Evolutionary conservation across 495 filamentous ascomycete species (phyloP), one percentile per base, ranked within the genome.

Genomic region (Xylaria acuta): DNA sequence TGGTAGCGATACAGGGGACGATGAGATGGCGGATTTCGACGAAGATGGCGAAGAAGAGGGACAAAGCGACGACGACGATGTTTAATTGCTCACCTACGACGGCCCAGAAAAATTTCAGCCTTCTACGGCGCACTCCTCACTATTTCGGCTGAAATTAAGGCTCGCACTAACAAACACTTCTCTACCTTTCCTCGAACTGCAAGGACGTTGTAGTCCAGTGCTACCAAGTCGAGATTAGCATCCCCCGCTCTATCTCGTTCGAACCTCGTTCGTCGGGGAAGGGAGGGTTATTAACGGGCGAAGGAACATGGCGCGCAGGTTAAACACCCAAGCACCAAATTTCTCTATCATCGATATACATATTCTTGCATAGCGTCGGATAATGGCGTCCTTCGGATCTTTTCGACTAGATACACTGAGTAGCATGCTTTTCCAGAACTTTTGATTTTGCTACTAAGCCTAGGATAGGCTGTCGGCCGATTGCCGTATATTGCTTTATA

Each of bases 1-100:
- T 0, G 92, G 92, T 71, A 94, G 87, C 59, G 87, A 89, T 43
- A 85, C 87, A 18, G 91, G 87, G 51, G 84, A 86, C 1, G 83
- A 89, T 67, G 89, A 88, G 5, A 84, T 84, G 36, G 89, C 85
- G 30, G 88, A 86, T 72, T 87, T 89, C 8, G 83, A 87, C 9
- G 85, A 90, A 32, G 85, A 89, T 36, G 84, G 86, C 32, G 86
- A 87, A 6, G 85, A 85, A 25, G 84, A 84, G 58, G 69, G 69
- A 22, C 84, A 71, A 14, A 78, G 74, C 43, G 83, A 85, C 30
- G 85, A 85, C 4, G 82, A 84, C 30, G 84, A 84, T 3, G 80
- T 82, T 45, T 79, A 76, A 63, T 62, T 78, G 36, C n/a, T 14
- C 27, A 22, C 18, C 9, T 3, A 27, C 41, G 40, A 5, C 7